Percentiles rank a stretch among this genome's conserved stretches.
phyloP scores from a whole-genome alignment of 2,329 filamentous ascomycete species.

The Hymenoscyphus infarciens region DNA sequence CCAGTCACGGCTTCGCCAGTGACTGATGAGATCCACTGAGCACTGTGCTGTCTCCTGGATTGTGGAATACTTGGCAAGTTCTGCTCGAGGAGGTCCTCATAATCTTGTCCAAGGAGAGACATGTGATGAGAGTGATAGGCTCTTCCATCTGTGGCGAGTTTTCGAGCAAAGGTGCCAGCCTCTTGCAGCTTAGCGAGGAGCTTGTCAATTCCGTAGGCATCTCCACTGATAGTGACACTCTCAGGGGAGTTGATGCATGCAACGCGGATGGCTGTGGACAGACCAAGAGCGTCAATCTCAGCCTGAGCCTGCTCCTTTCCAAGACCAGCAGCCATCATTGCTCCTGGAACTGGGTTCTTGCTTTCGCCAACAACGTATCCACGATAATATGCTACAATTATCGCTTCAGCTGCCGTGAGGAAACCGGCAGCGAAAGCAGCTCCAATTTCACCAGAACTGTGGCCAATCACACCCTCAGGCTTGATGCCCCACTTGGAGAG shows the following conservation, averaged over 20 bases:
- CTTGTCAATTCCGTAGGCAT: slow-evolving; percentile 12
- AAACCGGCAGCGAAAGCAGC: slow-evolving; percentile 42
- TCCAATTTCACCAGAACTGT: slow-evolving; percentile 47
- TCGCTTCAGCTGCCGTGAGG: slow-evolving; percentile 34
- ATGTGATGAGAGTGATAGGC: slow-evolving; percentile 20
- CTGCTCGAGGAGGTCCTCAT: slow-evolving; percentile 9
- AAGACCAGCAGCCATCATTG: slow-evolving; percentile 23
- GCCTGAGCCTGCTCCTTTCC: slow-evolving; percentile 7
- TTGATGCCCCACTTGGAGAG: slow-evolving; percentile 41
- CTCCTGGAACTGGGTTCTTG: slow-evolving; percentile 26
- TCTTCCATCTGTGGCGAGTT: slow-evolving; percentile 13
- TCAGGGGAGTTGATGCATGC: slow-evolving; percentile 33
- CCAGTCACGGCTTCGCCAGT: slow-evolving; percentile 1
- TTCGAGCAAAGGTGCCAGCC: slow-evolving; percentile 17
- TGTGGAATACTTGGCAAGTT: background rate
- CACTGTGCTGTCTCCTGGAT: background rate
- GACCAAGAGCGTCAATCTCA: slow-evolving; percentile 5
- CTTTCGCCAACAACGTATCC: slow-evolving; percentile 11
- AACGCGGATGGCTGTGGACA: slow-evolving; percentile 8
- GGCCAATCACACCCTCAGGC: slow-evolving; percentile 40
- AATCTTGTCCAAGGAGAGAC: slow-evolving; percentile 7
- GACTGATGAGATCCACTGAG: slow-evolving; percentile 14
- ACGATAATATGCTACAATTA: slow-evolving; percentile 44
- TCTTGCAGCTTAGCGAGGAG: slow-evolving; percentile 13
- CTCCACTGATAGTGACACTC: slow-evolving; percentile 29